phyloP scores from a whole-genome alignment of 306 rosid genomes.

The Casuarina cunninghamiana region DNA sequence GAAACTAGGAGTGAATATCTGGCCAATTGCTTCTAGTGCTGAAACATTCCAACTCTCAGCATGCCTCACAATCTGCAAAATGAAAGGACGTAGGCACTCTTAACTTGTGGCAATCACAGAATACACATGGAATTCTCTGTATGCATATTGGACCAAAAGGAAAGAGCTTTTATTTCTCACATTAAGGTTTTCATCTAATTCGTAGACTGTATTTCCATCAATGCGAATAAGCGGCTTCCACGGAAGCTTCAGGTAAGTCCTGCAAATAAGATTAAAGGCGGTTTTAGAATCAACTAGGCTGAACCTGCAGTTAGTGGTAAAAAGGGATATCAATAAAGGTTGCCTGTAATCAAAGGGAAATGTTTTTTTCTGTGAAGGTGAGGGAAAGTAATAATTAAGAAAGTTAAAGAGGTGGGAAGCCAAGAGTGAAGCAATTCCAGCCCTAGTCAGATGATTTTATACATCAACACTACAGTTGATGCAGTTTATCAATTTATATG shows the following conservation, averaged over 20 bases:
- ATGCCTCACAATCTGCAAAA: slow-evolving; percentile 72
- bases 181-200: slow-evolving; percentile 54
- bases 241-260: slow-evolving; percentile 87
- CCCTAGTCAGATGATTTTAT: no score
- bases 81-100: slow-evolving; percentile 13
- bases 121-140: not conserved
- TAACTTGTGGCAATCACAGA: slow-evolving; percentile 21
- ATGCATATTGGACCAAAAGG: not conserved
- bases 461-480: not conserved
- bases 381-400: not conserved
- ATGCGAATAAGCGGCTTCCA: slow-evolving; percentile 86
- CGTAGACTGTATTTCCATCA: slow-evolving; percentile 73
- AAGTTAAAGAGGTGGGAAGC: not conserved
- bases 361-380: not conserved
- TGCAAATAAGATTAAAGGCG: slow-evolving; percentile 35
- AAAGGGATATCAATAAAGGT: not conserved
- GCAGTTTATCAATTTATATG: not conserved
- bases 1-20: slow-evolving; percentile 61
- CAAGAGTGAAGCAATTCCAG: not conserved
- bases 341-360: not conserved
- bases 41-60: slow-evolving; percentile 89
- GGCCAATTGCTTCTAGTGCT: slow-evolving; percentile 80
- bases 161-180: slow-evolving; percentile 35
- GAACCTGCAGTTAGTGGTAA: not conserved
- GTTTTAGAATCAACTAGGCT: not conserved